Percentiles rank a stretch among this genome's conserved stretches.
Evolutionary conservation across 2,329 filamentous ascomycete species (phyloP).

Genomic region (Lachnellula occidentalis): DNA sequence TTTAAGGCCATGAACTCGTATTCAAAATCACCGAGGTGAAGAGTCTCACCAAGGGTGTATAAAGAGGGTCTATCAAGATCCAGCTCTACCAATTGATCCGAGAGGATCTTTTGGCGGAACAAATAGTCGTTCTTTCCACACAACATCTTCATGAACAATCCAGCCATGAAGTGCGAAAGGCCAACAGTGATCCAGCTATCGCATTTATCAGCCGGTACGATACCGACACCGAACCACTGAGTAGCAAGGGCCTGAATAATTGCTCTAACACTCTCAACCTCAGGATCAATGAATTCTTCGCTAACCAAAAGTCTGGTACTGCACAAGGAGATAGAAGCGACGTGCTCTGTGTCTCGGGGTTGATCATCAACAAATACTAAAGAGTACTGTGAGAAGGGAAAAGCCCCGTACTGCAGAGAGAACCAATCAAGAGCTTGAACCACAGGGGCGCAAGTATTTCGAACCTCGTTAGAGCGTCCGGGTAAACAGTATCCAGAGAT

Average conservation of each 20-base stretch:
- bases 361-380: slow-evolving; percentile 92
- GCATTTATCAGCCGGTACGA: slow-evolving; percentile 72
- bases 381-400: slow-evolving; percentile 89
- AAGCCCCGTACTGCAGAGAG: slow-evolving; percentile 80
- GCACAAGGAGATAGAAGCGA: slow-evolving; percentile 80
- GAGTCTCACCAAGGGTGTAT: slow-evolving; percentile 68
- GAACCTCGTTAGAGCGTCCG: slow-evolving; percentile 71
- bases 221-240: slow-evolving; percentile 92
- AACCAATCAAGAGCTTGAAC: slow-evolving; percentile 88
- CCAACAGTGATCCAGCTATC: slow-evolving; percentile 90
- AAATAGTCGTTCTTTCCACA: slow-evolving; percentile 94
- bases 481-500: slow-evolving; percentile 90
- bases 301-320: slow-evolving; percentile 83
- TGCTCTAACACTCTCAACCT: slow-evolving; percentile 74
- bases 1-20: slow-evolving; percentile 88
- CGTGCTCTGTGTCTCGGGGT: slow-evolving; percentile 65
- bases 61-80: slow-evolving; percentile 81
- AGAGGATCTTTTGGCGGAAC: slow-evolving; percentile 79
- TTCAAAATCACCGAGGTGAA: slow-evolving; percentile 80
- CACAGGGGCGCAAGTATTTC: slow-evolving; percentile 80
- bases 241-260: slow-evolving; percentile 80
- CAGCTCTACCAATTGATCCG: slow-evolving; percentile 74
- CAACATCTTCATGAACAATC: slow-evolving; percentile 82
- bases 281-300: slow-evolving; percentile 76
- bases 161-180: slow-evolving; percentile 90